phyloP scores from a whole-genome alignment of 164 flowering plant species.

The Cinnamomum chago region DNA sequence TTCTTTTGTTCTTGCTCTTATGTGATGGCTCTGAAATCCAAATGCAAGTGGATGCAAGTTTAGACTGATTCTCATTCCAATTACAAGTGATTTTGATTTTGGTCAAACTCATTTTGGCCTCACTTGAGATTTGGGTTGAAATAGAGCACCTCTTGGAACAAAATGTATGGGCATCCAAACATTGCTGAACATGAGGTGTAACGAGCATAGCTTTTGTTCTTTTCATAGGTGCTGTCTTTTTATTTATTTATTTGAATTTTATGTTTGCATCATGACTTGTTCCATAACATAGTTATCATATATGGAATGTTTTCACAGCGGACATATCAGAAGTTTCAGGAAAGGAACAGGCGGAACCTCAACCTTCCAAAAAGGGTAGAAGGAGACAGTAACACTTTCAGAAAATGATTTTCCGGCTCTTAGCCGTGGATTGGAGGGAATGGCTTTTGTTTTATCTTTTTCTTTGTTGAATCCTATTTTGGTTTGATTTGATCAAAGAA shows the following conservation, averaged over 20 bases:
- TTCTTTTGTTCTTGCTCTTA: background rate
- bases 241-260: background rate
- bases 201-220: background rate
- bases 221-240: background rate
- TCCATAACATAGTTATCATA: background rate
- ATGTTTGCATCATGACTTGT: background rate
- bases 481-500: background rate
- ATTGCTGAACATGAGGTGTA: background rate
- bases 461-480: background rate
- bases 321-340: slow-evolving; percentile 77
- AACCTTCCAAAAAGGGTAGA: slow-evolving; percentile 78
- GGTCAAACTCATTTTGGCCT: background rate
- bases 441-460: background rate
- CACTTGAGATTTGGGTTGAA: background rate
- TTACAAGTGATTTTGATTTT: background rate
- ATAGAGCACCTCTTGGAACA: background rate
- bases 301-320: slow-evolving; percentile 37
- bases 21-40: background rate
- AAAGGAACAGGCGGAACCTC: slow-evolving; percentile 73
- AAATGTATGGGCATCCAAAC: background rate
- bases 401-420: background rate
- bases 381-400: slow-evolving; percentile 58
- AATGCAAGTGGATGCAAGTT: background rate
- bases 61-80: background rate
- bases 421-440: background rate